Evolutionary conservation across 23 red algal species (phyloP), one percentile per base, ranked within the genome.

Genomic region (Gracilaria gracilis): DNA sequence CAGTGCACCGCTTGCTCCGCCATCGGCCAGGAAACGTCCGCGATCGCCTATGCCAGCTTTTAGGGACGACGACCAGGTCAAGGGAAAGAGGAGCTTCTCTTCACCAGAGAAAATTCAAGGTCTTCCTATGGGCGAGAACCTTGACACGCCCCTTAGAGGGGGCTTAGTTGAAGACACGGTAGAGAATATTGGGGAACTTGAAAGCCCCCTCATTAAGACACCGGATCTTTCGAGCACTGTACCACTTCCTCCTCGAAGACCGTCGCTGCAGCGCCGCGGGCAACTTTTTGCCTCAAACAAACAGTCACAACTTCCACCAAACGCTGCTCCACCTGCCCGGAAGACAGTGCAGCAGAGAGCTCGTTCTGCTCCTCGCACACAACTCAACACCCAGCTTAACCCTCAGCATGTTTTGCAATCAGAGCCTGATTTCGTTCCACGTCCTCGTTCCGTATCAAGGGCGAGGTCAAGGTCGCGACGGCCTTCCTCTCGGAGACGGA

Each of bases 361-460:
- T 77, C 72, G 72, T 28, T 51, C 72, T 33, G 72, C 38, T 13
- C n/a, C 25, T 77, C 20, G 40, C 2, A 25, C 40, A 1, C 38
- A 77, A 51, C 72, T 23, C 23, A n/a, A n/a, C n/a, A n/a, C n/a
- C n/a, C n/a, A n/a, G 39, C 9, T 29, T 29, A 34, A 5, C 72
- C n/a, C n/a, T n/a, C n/a, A 77, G 20, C 39, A 77, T 49, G 40
- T 77, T 42, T 77, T 77, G 27, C 72, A 77, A 27, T 77, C 72
- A 25, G 72, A 77, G 20, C 72, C 72, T n/a, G 46, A 77, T 77
- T 77, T 77, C 23, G 50, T 77, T 51, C 72, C 72, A 2, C 72
- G 72, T 28, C 72, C 72, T 46, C 72, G 72, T 51, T 28, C 72
- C 4, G 38, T 51, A 13, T 77, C 72, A 50, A 46, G 72, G 21